Evolutionary conservation across 441 rosid species (phyloP), one percentile per base, ranked within the genome.

Genomic region (Capsella rubella): DNA sequence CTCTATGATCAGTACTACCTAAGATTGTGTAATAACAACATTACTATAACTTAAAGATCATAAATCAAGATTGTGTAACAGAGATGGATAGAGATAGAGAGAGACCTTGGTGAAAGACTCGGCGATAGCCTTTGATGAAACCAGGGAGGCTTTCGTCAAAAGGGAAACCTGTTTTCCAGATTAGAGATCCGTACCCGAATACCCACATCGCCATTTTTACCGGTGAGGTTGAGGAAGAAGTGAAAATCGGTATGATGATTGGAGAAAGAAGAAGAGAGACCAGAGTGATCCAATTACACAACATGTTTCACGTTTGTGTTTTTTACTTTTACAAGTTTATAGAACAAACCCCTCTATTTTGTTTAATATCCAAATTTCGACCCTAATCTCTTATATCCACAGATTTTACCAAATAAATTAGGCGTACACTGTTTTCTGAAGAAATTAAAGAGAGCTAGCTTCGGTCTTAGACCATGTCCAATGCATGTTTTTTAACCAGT

Each of bases 1-100:
- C 97, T 85, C 97, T 83, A 75, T 92, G 99, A 64, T 94, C 97
- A 59, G 97, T 94, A 75, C 97, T 94, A 43, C 99, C 97, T 94
- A 6, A 50, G 25, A 63, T 18, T 51, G 54, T 18, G 18, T 18
- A 35, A 9, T 15, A 34, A 64, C 57, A 27, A 43, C 7, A 34
- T 34, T 34, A 34, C 37, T 40, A 8, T 55, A 29, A 43, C 60
- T 58, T 12, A 8, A 35, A 57, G 8, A 54, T 40, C 6, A 8
- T 11, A 46, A 21, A 18, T 31, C 12, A 27, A 50, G 55, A 50
- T 18, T 50, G 29, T 50, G 2, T 50, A 0, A 21, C 10, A 51
- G 5, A 50, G 29, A 35, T 8, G 9, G 0, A 58, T 16, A 31
- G 37, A 40, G 29, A 69, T 52, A 18, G 40, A 56, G 67, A 21